Evolutionary conservation across 768 basidiomycete genomes (phyloP).

Genomic region (Kwoniella dendrophila): DNA sequence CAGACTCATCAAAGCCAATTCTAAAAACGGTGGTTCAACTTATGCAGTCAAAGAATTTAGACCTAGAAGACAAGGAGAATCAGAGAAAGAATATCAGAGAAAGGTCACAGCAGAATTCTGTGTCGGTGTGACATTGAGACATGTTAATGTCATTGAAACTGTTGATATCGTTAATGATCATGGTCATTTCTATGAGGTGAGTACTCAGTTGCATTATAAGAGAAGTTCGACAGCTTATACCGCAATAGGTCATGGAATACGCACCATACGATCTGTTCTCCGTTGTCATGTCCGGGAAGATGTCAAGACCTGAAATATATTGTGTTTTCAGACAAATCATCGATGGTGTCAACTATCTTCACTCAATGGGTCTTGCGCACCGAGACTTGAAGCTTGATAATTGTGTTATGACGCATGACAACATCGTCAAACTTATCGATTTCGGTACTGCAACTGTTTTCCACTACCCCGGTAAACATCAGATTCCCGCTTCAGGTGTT

Average conservation of each 20-base stretch:
- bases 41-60: slow-evolving; percentile 98
- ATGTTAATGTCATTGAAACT: slow-evolving; percentile 94
- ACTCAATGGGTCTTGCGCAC: slow-evolving; percentile 95
- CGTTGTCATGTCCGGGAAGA: slow-evolving; percentile 99
- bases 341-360: slow-evolving; percentile 95
- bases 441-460: slow-evolving; percentile 99
- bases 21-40: slow-evolving; percentile 77
- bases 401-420: slow-evolving; percentile 94
- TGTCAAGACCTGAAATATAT: slow-evolving; percentile 97
- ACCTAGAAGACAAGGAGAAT: slow-evolving; percentile 82
- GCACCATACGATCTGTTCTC: slow-evolving; percentile 98
- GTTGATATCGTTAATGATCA: slow-evolving; percentile 97
- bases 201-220: slow-evolving; percentile 31
- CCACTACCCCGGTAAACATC: slow-evolving; percentile 91
- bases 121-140: slow-evolving; percentile 79
- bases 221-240: too few species aligned
- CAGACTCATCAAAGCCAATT: slow-evolving; percentile 82
- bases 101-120: slow-evolving; percentile 99
- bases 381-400: slow-evolving; percentile 99
- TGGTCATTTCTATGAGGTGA: slow-evolving; percentile 97
- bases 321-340: slow-evolving; percentile 99
- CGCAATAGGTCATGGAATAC: slow-evolving; percentile 99
- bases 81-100: slow-evolving; percentile 97
- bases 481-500: slow-evolving; percentile 76
- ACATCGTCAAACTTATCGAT: slow-evolving; percentile 97